Evolutionary conservation across 768 basidiomycete species (phyloP).

Genomic region (Dacryopinax spathularia): DNA sequence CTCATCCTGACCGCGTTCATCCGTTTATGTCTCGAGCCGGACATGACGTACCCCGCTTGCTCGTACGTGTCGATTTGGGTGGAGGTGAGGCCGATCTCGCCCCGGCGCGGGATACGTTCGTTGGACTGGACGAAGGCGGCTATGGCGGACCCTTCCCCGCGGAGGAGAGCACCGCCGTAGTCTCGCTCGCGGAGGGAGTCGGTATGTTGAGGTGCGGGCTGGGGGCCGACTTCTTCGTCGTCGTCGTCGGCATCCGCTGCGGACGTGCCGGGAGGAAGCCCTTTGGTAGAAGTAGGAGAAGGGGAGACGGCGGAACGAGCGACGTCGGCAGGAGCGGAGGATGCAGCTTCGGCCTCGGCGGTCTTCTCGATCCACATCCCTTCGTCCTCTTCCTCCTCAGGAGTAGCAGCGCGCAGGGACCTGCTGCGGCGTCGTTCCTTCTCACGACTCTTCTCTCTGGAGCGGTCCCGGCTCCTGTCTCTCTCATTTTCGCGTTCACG

Average conservation of each 20-base stretch:
- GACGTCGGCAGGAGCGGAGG: conserved; percentile 9
- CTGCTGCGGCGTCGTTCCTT: conserved; percentile 13
- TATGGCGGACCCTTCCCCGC: conserved; percentile 96
- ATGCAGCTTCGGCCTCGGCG: conserved; percentile 9
- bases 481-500: conserved; percentile 23
- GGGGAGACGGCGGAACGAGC: conserved; percentile 11
- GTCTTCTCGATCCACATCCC: conserved; percentile 23
- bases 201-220: conserved; percentile 28
- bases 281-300: conserved; percentile 12
- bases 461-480: conserved; percentile 15
- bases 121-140: conserved; percentile 82
- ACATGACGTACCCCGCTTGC: conserved; percentile 92
- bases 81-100: conserved; percentile 88
- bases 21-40: conserved; percentile 78
- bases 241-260: conserved; percentile 22
- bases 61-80: conserved; percentile 81
- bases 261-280: conserved; percentile 11
- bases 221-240: conserved; percentile 67
- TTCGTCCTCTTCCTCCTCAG: conserved; percentile 17
- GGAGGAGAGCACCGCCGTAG: conserved; percentile 78
- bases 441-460: conserved; percentile 17
- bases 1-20: conserved; percentile 99
- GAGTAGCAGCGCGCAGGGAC: not conserved
- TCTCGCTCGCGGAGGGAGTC: conserved; percentile 9
- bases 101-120: conserved; percentile 88